phyloP scores from a whole-genome alignment of 192 early-diverging fungal species.

The Fimicolochytrium jonesii region DNA sequence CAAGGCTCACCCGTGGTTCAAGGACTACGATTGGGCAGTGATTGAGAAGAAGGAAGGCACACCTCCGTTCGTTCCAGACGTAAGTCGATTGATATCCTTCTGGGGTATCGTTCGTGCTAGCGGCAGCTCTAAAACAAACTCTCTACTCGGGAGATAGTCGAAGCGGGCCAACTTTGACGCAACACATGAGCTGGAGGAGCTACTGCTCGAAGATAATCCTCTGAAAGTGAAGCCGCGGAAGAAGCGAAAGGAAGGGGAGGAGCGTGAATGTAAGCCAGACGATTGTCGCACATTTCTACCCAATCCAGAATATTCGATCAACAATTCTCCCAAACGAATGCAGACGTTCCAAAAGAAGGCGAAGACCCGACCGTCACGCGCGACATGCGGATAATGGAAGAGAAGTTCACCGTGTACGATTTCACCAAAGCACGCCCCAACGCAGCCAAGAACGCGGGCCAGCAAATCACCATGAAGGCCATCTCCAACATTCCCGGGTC shows the following conservation, averaged over 20 bases:
- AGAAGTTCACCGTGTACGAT: constrained; percentile 72
- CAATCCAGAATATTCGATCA: constrained; percentile 17
- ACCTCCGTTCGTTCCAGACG: constrained; percentile 75
- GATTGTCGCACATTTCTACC: constrained; percentile 17
- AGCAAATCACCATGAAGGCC: neutral
- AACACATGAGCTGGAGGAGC: constrained; percentile 92
- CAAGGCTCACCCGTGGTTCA: constrained; percentile 77
- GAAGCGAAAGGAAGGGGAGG: constrained; percentile 41
- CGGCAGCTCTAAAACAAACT: too few relatives aligned
- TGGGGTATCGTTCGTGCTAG: neutral
- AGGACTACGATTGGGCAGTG: constrained; percentile 67
- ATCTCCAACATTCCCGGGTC: neutral
- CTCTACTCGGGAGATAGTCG: too few relatives aligned
- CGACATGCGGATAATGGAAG: constrained; percentile 75
- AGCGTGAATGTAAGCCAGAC: constrained; percentile 30
- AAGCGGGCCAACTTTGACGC: constrained; percentile 94
- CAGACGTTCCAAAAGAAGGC: constrained; percentile 14
- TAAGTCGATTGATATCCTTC: neutral
- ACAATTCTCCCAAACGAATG: neutral
- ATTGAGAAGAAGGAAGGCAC: constrained; percentile 65
- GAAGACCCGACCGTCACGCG: constrained; percentile 38
- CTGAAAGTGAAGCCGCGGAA: constrained; percentile 72
- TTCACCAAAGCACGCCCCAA: constrained; percentile 47
- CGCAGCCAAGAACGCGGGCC: neutral
- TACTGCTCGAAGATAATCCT: constrained; percentile 94